Base-by-base conservation (phyloP, 2,329 filamentous ascomycete species). In the Aureobasidium sp. region DNA sequence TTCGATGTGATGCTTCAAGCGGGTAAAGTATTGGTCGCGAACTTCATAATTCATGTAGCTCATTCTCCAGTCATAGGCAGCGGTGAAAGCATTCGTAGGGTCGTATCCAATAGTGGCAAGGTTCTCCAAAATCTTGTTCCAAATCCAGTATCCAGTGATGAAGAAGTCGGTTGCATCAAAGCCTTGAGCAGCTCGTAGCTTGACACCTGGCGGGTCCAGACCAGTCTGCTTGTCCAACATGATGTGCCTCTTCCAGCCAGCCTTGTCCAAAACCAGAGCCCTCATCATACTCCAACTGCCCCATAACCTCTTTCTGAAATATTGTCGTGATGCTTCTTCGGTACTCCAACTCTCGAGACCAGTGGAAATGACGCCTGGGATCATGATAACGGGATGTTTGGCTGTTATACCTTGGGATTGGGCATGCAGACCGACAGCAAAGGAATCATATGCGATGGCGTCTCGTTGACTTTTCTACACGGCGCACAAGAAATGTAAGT, bases 241-340 rank as follows among this genome's bases (percentile, higher is more conserved):
- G 68, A 99, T 90, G 73, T 99, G 94, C 69, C 80, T 87, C 79
- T 97, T 99, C 94, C 94, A 99, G 37, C 84, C 82, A 32, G 95
- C 87, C 75, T 97, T 97, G 74, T 97, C 94, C 70, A 96, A 77
- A 1, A 99, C 90, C 66, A 99, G 77, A 0, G 94, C 93, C 55
- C 88, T 84, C 91, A 99, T 97, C 94, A 99, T 99, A 66, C 85
- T 96, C 94, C 95, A 99, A 68, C 91, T 96, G 5, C 94, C 94
- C 94, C 94, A 99, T 55, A 99, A 78, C 60, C 94, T 82, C 77
- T 95, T 96, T 65, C 94, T 83, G 75, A 99, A 99, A 76, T 97
- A 99, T 63, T 88, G 89, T 39, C 91, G 84, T 8, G 92, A 96
- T 46, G 82, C 79, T 70, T 92, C 89, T 56, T 89, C 86, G 0